phyloP scores from a whole-genome alignment of 2,329 filamentous ascomycete genomes.

The Orbilia brochopaga region DNA sequence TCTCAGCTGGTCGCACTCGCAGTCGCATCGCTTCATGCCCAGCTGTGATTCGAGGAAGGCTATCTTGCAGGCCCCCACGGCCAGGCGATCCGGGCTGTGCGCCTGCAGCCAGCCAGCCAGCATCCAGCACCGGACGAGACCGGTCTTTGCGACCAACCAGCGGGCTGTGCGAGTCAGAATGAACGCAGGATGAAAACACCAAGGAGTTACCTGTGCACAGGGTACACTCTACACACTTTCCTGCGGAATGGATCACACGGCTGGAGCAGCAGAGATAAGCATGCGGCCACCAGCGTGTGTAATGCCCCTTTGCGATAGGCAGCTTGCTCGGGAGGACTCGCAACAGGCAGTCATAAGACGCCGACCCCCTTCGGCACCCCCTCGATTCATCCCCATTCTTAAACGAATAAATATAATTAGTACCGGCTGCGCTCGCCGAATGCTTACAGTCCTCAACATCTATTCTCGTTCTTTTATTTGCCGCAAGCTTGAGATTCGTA shows the following conservation, averaged over 20 bases:
- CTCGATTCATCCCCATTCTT: not conserved
- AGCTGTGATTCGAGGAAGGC: too few species aligned
- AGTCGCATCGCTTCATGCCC: too few species aligned
- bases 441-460: not conserved
- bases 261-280: conserved; percentile 4
- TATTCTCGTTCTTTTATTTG: not conserved
- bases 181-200: not conserved
- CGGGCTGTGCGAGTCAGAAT: conserved; percentile 1
- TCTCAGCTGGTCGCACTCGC: too few species aligned
- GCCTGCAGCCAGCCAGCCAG: not conserved
- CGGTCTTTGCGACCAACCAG: not conserved
- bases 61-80: too few species aligned
- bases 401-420: not conserved
- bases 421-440: not conserved
- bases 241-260: not conserved
- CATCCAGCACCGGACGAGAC: not conserved
- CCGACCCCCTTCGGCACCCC: not conserved
- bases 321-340: not conserved
- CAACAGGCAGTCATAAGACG: not conserved
- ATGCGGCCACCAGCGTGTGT: not conserved
- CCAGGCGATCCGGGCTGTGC: not conserved
- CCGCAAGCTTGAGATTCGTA: not conserved
- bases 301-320: conserved; percentile 4
- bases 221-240: too few species aligned
- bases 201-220: too few species aligned